Percentiles rank a stretch among this genome's conserved stretches.
Conservation (phyloP, 1,139 yeast species). For the Debaryomycetaceae sp. region DNA sequence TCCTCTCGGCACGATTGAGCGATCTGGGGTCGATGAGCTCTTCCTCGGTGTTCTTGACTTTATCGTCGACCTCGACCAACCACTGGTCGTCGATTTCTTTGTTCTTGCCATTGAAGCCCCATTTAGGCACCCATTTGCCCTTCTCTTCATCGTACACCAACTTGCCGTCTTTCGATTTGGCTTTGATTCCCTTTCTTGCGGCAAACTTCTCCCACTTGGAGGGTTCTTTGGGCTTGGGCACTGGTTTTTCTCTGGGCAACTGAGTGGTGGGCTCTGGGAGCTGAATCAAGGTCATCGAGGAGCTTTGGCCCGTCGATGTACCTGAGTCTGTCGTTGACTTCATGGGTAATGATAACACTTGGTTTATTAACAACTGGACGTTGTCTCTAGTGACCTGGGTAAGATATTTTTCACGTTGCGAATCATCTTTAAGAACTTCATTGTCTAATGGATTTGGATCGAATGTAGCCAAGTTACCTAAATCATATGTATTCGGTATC, state of each 20-base stretch:
- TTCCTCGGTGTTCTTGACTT: conserved; percentile 58
- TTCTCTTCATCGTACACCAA: conserved; percentile 84
- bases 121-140: conserved; percentile 96
- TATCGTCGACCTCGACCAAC: conserved; percentile 91
- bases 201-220: conserved; percentile 99
- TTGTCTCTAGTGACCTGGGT: conserved; percentile 82
- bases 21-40: conserved; percentile 87
- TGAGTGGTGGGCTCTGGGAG: conserved; percentile 81
- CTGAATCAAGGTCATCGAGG: conserved; percentile 77
- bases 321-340: conserved; percentile 78
- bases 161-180: conserved; percentile 89
- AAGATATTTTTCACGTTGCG: conserved; percentile 62
- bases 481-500: conserved; percentile 79
- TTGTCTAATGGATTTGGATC: conserved; percentile 81
- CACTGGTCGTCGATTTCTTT: conserved; percentile 86
- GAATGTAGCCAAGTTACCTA: conserved; percentile 84
- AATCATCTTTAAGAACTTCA: conserved; percentile 47
- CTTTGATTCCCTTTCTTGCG: conserved; percentile 86
- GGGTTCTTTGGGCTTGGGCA: conserved; percentile 88
- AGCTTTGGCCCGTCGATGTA: conserved; percentile 58
- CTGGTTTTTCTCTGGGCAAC: conserved; percentile 91
- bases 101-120: conserved; percentile 97
- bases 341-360: conserved; percentile 83
- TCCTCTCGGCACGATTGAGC: conserved; percentile 76
- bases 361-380: conserved; percentile 86